Evolutionary conservation across 1,284 basidiomycete species (phyloP), one percentile per base, ranked within the genome.

Genomic region (Tylopilus orsonianus): DNA sequence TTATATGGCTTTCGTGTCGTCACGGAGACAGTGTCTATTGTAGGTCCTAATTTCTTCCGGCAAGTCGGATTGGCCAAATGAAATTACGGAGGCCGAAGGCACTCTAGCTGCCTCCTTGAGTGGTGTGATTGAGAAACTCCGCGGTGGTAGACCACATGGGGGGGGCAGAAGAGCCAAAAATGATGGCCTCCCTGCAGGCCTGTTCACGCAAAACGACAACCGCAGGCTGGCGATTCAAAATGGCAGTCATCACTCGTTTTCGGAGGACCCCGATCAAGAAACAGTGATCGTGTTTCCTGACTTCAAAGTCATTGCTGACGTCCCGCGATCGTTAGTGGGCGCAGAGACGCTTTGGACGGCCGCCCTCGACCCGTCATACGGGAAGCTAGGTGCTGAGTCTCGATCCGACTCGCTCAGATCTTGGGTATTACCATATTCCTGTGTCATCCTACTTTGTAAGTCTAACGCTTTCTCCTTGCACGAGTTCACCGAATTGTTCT

Each of bases 201-300:
- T 88, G 16, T 85, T 85, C 64, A 67, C 71, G 34, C 72, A 79
- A 22, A 58, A 74, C 16, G 77, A 81, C 46, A 73, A 79, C 4
- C 75, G 72, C 13, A 74, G 76, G 30, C 76, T 91, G 48, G 85
- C 88, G 6, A 84, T 94, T 41, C 75, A 92, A 24, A 88, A 93
- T 60, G 88, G 89, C 35, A 91, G 87, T 57, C 90, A 93, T 62
- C 73, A 74, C 41, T 81, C 85, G 10, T 64, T 87, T 39, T 79
- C 75, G 33, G 73, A 77, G 30, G 75, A 86, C 56, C 68, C 77
- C 44, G 75, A 80, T 44, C 68, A 74, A 37, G 85, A 91, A 51
- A 88, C 87, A 0, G 85, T 92, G 14, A 75, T 97, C 41, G 79
- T 97, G 2, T 84, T 97, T 60, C 94, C 94, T 5, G 94, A 97